Conservation (phyloP, 768 basidiomycete genomes). For the Auriculariales sp. region DNA sequence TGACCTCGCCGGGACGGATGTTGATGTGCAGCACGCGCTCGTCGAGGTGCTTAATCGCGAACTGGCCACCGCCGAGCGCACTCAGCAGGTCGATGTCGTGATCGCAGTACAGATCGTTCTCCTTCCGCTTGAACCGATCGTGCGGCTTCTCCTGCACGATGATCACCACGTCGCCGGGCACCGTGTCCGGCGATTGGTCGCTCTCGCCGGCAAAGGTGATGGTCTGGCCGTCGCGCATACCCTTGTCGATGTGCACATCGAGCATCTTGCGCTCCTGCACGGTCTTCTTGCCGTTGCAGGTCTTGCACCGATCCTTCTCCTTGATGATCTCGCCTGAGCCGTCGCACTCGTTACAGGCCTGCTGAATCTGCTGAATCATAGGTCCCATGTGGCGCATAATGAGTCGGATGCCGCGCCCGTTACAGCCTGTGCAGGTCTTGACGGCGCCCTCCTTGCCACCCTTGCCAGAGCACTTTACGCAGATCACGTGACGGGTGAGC, state of each 20-base stretch:
- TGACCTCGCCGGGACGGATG: conserved; percentile 76
- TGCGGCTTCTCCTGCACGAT: conserved; percentile 89
- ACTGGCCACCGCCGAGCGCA: conserved; percentile 82
- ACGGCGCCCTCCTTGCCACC: conserved; percentile 97
- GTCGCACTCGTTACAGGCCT: conserved; percentile 82
- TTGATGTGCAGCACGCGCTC: conserved; percentile 77
- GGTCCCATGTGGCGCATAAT: conserved; percentile 96
- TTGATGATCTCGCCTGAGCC: conserved; percentile 95
- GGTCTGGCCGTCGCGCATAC: conserved; percentile 89
- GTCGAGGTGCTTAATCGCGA: conserved; percentile 85
- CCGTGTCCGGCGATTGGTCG: conserved; percentile 77
- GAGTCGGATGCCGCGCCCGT: conserved; percentile 81
- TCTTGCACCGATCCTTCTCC: conserved; percentile 77
- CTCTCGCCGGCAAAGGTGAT: conserved; percentile 83
- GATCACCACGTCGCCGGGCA: conserved; percentile 90
- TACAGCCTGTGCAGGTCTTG: conserved; percentile 58
- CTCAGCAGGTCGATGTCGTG: conserved; percentile 89
- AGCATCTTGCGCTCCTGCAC: conserved; percentile 88
- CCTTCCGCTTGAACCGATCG: conserved; percentile 75
- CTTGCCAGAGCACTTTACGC: conserved; percentile 85
- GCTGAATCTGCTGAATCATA: conserved; percentile 99
- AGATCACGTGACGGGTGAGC: conserved; percentile 88
- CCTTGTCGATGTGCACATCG: conserved; percentile 97
- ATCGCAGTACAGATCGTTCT: conserved; percentile 74
- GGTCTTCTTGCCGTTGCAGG: conserved; percentile 93